Evolutionary conservation across 164 flowering plant genomes (phyloP).

Genomic region (Stephania cephalantha): DNA sequence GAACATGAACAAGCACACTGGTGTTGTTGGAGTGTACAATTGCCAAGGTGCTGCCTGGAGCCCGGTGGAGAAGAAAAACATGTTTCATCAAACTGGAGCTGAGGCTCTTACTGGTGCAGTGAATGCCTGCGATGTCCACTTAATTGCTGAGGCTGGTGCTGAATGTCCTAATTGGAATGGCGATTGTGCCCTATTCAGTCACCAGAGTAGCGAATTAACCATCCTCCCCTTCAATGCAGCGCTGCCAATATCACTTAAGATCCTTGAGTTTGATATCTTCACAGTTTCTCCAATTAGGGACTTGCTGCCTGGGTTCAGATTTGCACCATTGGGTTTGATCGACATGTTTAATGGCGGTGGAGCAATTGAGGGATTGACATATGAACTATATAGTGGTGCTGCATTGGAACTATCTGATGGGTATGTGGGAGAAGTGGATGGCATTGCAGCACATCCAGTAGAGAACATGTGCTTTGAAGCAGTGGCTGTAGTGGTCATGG

Average conservation of each 20-base stretch:
- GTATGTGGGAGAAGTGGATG: background rate
- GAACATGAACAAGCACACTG: slow-evolving; percentile 96
- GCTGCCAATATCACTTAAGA: slow-evolving; percentile 60
- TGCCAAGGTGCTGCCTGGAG: slow-evolving; percentile 99
- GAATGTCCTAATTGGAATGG: slow-evolving; percentile 53
- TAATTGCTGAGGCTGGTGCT: slow-evolving; percentile 46
- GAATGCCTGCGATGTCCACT: slow-evolving; percentile 63
- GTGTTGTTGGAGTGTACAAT: slow-evolving; percentile 83
- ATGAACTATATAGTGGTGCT: slow-evolving; percentile 10
- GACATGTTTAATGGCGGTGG: slow-evolving; percentile 34
- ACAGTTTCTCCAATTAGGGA: slow-evolving; percentile 66
- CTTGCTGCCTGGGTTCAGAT: slow-evolving; percentile 43
- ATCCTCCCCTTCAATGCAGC: slow-evolving; percentile 45
- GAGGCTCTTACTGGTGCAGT: slow-evolving; percentile 51
- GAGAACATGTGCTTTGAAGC: slow-evolving; percentile 17
- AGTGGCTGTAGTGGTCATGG: slow-evolving; percentile 24
- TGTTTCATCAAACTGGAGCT: slow-evolving; percentile 47
- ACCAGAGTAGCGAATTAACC: slow-evolving; percentile 35
- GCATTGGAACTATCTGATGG: slow-evolving; percentile 9
- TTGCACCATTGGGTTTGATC: slow-evolving; percentile 61
- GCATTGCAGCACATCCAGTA: slow-evolving; percentile 3
- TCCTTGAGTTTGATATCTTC: slow-evolving; percentile 58
- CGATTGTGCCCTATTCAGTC: slow-evolving; percentile 51
- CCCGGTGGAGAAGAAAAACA: slow-evolving; percentile 54
- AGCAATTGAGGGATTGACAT: slow-evolving; percentile 26